Evolutionary conservation across 2,329 filamentous ascomycete genomes (phyloP), one percentile per base, ranked within the genome.

Genomic region (Aspergillus sp.): DNA sequence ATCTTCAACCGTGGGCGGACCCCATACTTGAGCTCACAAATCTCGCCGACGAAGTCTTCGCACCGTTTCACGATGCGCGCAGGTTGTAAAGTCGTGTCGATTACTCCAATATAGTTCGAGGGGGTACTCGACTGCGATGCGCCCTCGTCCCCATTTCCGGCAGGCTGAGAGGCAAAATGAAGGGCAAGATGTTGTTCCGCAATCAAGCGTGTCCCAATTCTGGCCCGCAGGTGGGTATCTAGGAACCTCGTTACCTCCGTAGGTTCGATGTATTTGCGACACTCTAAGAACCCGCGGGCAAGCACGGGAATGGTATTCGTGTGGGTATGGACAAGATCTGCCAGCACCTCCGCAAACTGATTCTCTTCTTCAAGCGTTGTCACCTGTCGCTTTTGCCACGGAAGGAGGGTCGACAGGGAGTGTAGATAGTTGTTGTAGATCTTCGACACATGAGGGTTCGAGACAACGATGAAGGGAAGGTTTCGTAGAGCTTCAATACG

Each of bases 341-440:
- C 89, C 65, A 99, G 88, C 45, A 94, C 90, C 55, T 94, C 88
- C 13, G 93, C 95, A 71, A 99, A 99, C 50, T 84, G 82, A 57
- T 91, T 87, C 73, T 97, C 94, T 60, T 96, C 92, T 53, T 95
- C 87, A 43, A 94, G 77, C 1, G 83, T 90, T 44, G 82, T 84
- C 56, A 95, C 91, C 51, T 82, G 80, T 51, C 81, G 79, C 66
- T 88, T 81, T 30, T 87, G 85, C 65, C 93, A 96, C 4, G 93
- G 92, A 3, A 97, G 82, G 14, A 99, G 80, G 1, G 91, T 95
- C 2, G 89, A 93, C 17, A 99, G 79, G 2, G 91, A 96, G 73
- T 96, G 92, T 42, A 95, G 80, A 72, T 99, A 99, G 73, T 96
- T 97, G 73, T 89, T 86, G 78, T 97, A 96, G 59, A 99, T 99